Base-by-base conservation (phyloP, 495 filamentous ascomycete genomes). In the Podospora comata region DNA sequence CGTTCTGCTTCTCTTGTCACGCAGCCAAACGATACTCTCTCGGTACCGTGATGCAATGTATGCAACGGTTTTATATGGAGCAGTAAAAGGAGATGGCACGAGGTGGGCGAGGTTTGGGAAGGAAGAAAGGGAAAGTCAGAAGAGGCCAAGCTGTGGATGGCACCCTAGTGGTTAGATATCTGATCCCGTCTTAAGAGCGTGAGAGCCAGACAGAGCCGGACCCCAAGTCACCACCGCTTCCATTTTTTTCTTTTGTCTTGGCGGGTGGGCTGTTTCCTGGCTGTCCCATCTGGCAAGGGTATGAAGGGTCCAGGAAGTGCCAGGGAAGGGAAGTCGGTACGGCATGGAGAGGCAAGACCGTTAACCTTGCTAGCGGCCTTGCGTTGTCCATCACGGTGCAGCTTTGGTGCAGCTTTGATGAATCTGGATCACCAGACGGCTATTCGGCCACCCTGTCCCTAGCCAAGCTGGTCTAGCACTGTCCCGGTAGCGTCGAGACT, bases 161-260 rank as follows among this genome's bases (percentile, higher is more conserved):
- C 27, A 28, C 19, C 61, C 32, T 63, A 34, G 32, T 63, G 61
- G 61, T 63, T 63, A 63, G 61, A 63, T 63, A 63, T 63, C 61
- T 18, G 27, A 63, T 48, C 61, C 11, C 34, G 26, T 27, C 27
- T 62, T 26, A 27, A 15, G 27, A 44, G 27, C 58, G 9, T 7
- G 9, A 7, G 30, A 57, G 57, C 44, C 39, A 34, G 26, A 63
- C 39, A 23, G 23, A 23, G 23, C 23, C 39, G 69, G 4, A 4
- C 4, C 15, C 54, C 55, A 58, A 58, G 55, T 64, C 69, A 71
- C 69, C 48, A 68, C 65, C 32, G 57, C 62, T 67, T 66, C 65
- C 68, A 64, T 73, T 72, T 69, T 75, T 72, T 69, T 65, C 65
- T 65, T 54, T 67, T 23, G 65, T 65, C 71, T 75, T 75, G 71